These are phyloP conservation scores for Vinca major DNA, from an alignment of 305 asterid genomes.

Conservation along the genomic window DNA sequence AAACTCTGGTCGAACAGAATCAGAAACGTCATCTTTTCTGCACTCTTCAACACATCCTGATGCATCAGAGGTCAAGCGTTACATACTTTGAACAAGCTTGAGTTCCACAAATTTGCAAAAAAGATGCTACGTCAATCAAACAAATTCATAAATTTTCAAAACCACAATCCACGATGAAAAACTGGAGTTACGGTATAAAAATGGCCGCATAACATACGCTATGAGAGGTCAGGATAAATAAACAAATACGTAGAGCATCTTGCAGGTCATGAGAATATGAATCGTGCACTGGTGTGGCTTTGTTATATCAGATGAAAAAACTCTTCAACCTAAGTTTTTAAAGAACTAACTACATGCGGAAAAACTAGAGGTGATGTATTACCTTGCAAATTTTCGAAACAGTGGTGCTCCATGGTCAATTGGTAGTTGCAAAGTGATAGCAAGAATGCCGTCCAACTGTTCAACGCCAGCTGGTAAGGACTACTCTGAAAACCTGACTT, in stretches of 20 bases:
- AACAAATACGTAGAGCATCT: too few species aligned
- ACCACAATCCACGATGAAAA: background rate
- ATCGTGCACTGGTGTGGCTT: background rate
- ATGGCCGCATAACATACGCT: background rate
- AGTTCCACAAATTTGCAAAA: background rate
- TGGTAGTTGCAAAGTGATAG: background rate
- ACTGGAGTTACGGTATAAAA: background rate
- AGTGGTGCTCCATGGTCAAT: background rate
- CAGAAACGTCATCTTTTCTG: conserved; percentile 23
- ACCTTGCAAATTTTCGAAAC: background rate
- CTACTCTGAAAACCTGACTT: background rate
- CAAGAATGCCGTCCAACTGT: background rate
- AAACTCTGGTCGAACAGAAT: conserved; percentile 17
- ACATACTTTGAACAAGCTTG: background rate
- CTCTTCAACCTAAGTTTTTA: background rate
- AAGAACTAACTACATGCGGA: background rate
- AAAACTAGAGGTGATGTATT: background rate
- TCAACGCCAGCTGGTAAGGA: conserved; percentile 1
- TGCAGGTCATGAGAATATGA: too few species aligned
- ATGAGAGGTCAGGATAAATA: too few species aligned
- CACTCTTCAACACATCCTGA: conserved; percentile 22
- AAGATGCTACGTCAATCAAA: background rate
- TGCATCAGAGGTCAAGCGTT: background rate
- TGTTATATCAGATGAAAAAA: background rate
- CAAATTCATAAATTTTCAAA: background rate